Evolutionary conservation across 805 yeast genomes (phyloP).

Genomic region (Sporopachydermia quercuum): DNA sequence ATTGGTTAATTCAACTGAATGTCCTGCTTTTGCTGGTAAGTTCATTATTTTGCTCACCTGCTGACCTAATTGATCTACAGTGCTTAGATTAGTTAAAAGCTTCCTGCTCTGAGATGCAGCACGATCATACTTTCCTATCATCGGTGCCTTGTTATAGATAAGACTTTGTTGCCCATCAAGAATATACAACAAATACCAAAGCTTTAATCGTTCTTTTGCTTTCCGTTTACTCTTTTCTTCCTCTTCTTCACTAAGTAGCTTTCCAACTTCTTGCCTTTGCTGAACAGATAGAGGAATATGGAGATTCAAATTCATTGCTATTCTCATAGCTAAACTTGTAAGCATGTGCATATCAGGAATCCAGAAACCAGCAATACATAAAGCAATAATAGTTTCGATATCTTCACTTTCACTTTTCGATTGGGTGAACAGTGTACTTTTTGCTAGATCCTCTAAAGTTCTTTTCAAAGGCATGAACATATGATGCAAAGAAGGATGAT

Average conservation of each 20-base stretch:
- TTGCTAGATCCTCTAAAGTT: conserved; percentile 17
- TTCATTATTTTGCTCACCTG: not conserved
- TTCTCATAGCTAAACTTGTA: conserved; percentile 51
- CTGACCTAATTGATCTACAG: not conserved
- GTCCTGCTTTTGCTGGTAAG: conserved; percentile 3
- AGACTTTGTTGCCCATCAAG: conserved; percentile 58
- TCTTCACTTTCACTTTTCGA: conserved; percentile 26
- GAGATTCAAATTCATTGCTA: conserved; percentile 40
- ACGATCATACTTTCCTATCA: conserved; percentile 32
- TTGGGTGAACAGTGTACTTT: conserved; percentile 17
- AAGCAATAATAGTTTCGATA: conserved; percentile 47
- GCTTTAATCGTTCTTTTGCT: conserved; percentile 33
- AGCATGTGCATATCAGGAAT: conserved; percentile 48
- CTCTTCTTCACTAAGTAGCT: conserved; percentile 6
- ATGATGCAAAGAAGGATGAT: conserved; percentile 27
- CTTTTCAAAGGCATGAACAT: conserved; percentile 16
- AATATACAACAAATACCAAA: conserved; percentile 54
- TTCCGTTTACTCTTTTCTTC: conserved; percentile 8
- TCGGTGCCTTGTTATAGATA: conserved; percentile 40
- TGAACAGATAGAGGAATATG: conserved; percentile 16
- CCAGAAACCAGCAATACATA: conserved; percentile 58
- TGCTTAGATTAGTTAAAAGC: conserved; percentile 15
- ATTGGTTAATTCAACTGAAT: not conserved
- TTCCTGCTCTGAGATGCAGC: conserved; percentile 27
- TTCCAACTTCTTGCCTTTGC: conserved; percentile 1